Evolutionary conservation across 345 rosid species (phyloP).

Genomic region (Lenwebbia sp.): DNA sequence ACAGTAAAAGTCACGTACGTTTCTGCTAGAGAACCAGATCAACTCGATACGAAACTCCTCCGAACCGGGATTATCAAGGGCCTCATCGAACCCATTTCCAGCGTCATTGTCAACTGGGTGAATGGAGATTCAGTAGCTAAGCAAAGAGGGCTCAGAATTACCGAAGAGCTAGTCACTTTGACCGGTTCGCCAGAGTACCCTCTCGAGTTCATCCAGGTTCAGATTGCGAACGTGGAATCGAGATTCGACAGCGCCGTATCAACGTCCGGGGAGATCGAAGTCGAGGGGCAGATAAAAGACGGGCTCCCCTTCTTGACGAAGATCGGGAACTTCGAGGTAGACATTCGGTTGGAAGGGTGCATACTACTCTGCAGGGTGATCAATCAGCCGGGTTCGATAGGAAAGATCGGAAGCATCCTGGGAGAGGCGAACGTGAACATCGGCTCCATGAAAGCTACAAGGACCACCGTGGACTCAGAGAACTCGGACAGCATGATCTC

Average conservation of each 20-base stretch:
- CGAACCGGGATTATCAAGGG: conserved; percentile 78
- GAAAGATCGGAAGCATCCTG: conserved; percentile 57
- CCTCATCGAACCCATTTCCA: conserved; percentile 68
- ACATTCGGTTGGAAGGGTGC: conserved; percentile 74
- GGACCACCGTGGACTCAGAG: conserved; percentile 64
- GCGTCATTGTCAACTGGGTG: conserved; percentile 62
- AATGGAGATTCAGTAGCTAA: conserved; percentile 76
- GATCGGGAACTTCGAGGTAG: conserved; percentile 71
- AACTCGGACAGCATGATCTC: conserved; percentile 46
- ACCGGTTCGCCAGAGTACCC: conserved; percentile 75
- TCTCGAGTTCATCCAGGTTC: conserved; percentile 53
- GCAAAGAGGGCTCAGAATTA: conserved; percentile 61
- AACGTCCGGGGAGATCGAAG: conserved; percentile 54
- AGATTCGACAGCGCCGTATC: conserved; percentile 66
- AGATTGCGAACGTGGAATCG: conserved; percentile 60
- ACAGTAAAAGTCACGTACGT: conserved; percentile 65
- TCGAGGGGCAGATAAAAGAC: conserved; percentile 62
- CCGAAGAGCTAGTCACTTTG: conserved; percentile 45
- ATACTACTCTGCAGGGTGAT: conserved; percentile 70
- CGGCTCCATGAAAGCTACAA: conserved; percentile 68
- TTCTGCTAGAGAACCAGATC: conserved; percentile 66
- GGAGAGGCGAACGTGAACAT: conserved; percentile 77
- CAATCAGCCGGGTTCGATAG: conserved; percentile 78
- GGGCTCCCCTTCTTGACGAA: conserved; percentile 63
- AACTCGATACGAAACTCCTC: conserved; percentile 77